Base-by-base conservation (phyloP, 2,329 filamentous ascomycete species). In the Lasiodiplodia hormozganensis region DNA sequence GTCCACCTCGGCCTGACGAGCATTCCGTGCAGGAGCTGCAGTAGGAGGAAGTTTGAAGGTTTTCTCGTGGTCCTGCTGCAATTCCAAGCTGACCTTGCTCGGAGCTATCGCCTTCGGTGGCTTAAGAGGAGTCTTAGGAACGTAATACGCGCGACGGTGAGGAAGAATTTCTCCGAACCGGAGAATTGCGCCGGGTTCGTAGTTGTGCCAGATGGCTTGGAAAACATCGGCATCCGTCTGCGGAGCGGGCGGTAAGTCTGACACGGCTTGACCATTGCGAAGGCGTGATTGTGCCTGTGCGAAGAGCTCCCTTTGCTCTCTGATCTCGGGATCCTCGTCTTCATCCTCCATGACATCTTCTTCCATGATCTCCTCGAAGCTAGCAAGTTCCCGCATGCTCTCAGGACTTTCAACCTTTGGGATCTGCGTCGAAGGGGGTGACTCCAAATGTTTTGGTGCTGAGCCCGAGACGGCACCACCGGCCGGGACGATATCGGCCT, bases 51-150 rank as follows among this genome's bases (percentile, higher is more conserved):
- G 88, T 68, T 90, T 89, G 77, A 98, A 99, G 31, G 87, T 85
- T 73, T 94, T 93, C 78, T 97, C 93, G 72, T 97, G 92, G 74
- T 98, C 96, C 57, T 88, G 86, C 2, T 92, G 91, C 40, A 98
- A 83, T 70, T 99, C 96, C 16, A 99, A 85, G 70, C 89, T 94
- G 68, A 97, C 86, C 79, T 99, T 99, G 23, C 91, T 94, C 0
- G 94, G 93, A 5, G 94, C 87, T 3, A 98, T 85, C 18, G 92
- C 85, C 79, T 94, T 96, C 0, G 94, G 92, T 51, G 89, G 90
- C 79, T 94, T 97, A 1, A 85, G 72, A 0, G 94, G 93, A 49
- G 89, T 88, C 79, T 97, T 96, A 68, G 91, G 90, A 70, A 92
- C 86, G 79, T 92, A 95, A 67, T 89, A 86, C 1, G 93, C 91